Conservation (phyloP, 805 yeast species). For the Saturnispora besseyi region DNA sequence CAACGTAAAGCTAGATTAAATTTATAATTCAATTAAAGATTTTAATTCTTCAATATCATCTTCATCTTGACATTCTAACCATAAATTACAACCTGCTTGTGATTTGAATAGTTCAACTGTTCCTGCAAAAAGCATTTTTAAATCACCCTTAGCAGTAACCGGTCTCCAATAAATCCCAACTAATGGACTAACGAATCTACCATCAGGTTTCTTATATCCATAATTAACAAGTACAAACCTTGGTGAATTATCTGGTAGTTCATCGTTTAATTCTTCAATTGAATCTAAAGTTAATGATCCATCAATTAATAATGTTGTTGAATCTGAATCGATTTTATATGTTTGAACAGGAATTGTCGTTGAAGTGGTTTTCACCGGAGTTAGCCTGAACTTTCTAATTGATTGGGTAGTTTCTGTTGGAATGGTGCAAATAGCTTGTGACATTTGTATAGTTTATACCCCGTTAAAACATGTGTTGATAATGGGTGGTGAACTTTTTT, state of each 20-base stretch:
- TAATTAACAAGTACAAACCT: slow-evolving; percentile 68
- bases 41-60: slow-evolving; percentile 61
- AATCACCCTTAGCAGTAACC: slow-evolving; percentile 70
- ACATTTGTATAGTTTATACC: slow-evolving; percentile 20
- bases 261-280: slow-evolving; percentile 60
- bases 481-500: not conserved
- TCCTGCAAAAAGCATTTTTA: slow-evolving; percentile 85
- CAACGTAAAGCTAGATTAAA: slow-evolving; percentile 19
- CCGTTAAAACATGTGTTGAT: not conserved
- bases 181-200: slow-evolving; percentile 63
- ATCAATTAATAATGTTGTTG: slow-evolving; percentile 44
- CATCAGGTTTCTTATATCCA: slow-evolving; percentile 59
- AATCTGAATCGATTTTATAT: slow-evolving; percentile 46
- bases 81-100: slow-evolving; percentile 64
- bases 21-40: slow-evolving; percentile 22
- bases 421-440: slow-evolving; percentile 51
- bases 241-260: slow-evolving; percentile 75
- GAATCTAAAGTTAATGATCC: slow-evolving; percentile 35
- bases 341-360: slow-evolving; percentile 52
- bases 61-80: slow-evolving; percentile 55
- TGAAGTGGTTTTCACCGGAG: slow-evolving; percentile 49
- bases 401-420: slow-evolving; percentile 49
- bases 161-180: slow-evolving; percentile 86
- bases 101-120: slow-evolving; percentile 74
- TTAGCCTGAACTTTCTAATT: slow-evolving; percentile 64